Conservation (phyloP, 2,329 filamentous ascomycete species). For the Epichloe amarillans region DNA sequence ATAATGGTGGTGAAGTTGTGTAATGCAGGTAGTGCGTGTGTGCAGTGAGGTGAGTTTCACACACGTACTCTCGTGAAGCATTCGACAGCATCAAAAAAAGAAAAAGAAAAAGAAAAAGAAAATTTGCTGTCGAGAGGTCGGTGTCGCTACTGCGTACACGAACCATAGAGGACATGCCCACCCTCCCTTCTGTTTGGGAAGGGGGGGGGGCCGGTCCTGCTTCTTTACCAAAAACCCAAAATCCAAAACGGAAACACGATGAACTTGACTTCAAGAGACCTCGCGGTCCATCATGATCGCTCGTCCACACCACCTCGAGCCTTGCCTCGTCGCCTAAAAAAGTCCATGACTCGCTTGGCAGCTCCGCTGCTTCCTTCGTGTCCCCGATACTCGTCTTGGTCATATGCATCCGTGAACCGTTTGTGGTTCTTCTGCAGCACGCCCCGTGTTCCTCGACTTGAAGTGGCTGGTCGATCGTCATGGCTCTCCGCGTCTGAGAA, state of each 20-base stretch:
- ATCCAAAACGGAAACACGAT: not conserved
- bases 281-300: slow-evolving; percentile 17
- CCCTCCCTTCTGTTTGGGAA: not conserved
- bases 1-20: not conserved
- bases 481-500: slow-evolving; percentile 30
- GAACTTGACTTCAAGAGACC: not conserved
- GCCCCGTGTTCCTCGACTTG: slow-evolving; percentile 29
- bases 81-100: not conserved
- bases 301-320: slow-evolving; percentile 50
- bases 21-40: not conserved
- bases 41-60: not conserved
- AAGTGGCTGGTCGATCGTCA: slow-evolving; percentile 25
- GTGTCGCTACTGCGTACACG: not conserved
- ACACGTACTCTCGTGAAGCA: not conserved
- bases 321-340: slow-evolving; percentile 80
- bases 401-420: slow-evolving; percentile 80
- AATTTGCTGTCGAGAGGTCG: not conserved
- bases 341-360: slow-evolving; percentile 92
- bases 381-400: slow-evolving; percentile 52
- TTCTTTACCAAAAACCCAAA: not conserved
- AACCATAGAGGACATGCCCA: not conserved
- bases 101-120: too few species aligned
- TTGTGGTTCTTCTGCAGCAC: slow-evolving; percentile 76
- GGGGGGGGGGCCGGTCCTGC: too few species aligned
- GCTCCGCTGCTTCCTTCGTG: slow-evolving; percentile 76